phyloP scores from a whole-genome alignment of 2,329 filamentous ascomycete species.

The Epicoccum nigrum region DNA sequence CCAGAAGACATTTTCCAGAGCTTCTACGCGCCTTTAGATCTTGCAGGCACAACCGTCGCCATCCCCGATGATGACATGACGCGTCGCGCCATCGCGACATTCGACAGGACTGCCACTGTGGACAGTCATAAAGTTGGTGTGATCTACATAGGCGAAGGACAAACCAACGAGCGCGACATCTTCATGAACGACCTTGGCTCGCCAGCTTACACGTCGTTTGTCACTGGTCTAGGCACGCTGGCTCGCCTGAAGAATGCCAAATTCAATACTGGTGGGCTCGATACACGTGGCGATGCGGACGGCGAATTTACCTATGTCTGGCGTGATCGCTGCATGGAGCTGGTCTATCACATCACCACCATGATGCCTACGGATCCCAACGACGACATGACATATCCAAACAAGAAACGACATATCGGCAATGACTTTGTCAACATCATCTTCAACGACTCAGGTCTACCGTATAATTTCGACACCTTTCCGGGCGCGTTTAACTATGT shows the following conservation, averaged over 20 bases:
- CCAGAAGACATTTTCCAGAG: conserved; percentile 77
- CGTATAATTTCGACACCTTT: conserved; percentile 89
- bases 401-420: conserved; percentile 94
- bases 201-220: conserved; percentile 83
- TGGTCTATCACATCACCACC: conserved; percentile 93
- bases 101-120: conserved; percentile 87
- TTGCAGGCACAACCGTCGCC: conserved; percentile 68
- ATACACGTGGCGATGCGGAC: conserved; percentile 76
- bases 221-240: conserved; percentile 80
- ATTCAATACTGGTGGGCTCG: conserved; percentile 92
- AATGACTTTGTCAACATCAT: conserved; percentile 99
- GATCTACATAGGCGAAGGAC: conserved; percentile 88
- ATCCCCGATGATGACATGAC: conserved; percentile 75
- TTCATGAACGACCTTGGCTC: conserved; percentile 86
- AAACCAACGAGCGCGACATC: conserved; percentile 82
- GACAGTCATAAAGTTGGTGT: conserved; percentile 96
- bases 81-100: conserved; percentile 75
- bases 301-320: conserved; percentile 91
- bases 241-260: conserved; percentile 80
- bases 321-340: conserved; percentile 92
- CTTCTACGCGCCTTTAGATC: conserved; percentile 62
- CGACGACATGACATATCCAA: conserved; percentile 71
- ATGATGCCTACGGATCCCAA: conserved; percentile 93
- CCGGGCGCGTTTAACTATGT: conserved; percentile 96
- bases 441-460: conserved; percentile 93